phyloP scores from a whole-genome alignment of 2,329 filamentous ascomycete species.

The Aspergillus fijiensis region DNA sequence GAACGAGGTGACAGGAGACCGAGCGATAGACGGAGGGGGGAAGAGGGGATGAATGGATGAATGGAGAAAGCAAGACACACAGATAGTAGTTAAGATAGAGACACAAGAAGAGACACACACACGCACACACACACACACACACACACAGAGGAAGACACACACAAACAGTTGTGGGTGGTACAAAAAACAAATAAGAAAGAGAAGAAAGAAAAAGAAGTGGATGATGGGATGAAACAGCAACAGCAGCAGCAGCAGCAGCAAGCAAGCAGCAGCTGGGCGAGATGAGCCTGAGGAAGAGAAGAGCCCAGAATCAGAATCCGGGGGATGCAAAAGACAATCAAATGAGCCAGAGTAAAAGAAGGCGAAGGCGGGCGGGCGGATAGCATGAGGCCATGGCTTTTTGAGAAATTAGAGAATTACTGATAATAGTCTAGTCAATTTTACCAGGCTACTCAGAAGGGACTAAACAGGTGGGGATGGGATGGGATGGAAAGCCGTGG shows the following conservation, averaged over 20 bases:
- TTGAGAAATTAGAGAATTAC: neutral
- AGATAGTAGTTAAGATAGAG: too few relatives aligned
- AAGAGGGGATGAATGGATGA: neutral
- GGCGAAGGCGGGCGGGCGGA: constrained; percentile 32
- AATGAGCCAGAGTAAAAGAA: constrained; percentile 17
- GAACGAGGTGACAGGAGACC: neutral
- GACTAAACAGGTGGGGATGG: neutral
- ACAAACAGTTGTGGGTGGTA: constrained; percentile 18
- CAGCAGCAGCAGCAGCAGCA: too few relatives aligned
- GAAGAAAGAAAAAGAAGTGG: constrained; percentile 3
- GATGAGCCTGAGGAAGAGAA: constrained; percentile 27
- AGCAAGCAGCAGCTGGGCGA: neutral
- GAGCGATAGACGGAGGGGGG: constrained; percentile 3
- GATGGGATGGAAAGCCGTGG: constrained; percentile 30
- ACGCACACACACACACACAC: neutral
- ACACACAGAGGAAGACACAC: constrained; percentile 6
- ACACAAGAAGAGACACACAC: neutral
- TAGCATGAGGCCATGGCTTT: constrained; percentile 30
- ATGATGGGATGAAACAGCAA: neutral
- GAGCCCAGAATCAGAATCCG: constrained; percentile 28
- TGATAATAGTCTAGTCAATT: neutral
- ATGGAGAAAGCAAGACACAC: neutral
- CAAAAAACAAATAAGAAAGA: constrained; percentile 22
- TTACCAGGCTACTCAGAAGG: neutral
- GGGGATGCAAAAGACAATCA: constrained; percentile 21